phyloP scores from a whole-genome alignment of 2,329 filamentous ascomycete species.

The Camillea tinctor region DNA sequence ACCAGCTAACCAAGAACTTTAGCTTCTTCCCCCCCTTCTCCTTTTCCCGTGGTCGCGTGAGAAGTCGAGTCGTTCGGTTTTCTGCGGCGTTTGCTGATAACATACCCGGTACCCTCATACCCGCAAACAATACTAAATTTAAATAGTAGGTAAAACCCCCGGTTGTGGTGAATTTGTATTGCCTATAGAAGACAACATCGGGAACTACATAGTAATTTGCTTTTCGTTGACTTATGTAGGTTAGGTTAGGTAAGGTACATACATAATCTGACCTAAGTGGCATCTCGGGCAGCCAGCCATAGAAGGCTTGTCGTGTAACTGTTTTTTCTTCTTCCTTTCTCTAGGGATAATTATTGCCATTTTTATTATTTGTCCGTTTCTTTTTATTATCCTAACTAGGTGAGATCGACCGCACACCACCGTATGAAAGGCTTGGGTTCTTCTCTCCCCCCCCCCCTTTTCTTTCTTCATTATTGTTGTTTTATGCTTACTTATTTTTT shows the following conservation, averaged over 20 bases:
- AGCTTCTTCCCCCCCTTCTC: neutral
- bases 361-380: neutral
- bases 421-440: too few relatives aligned
- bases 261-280: neutral
- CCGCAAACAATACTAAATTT: neutral
- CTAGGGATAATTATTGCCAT: neutral
- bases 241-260: too few relatives aligned
- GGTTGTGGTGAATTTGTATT: too few relatives aligned
- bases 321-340: neutral
- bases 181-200: too few relatives aligned
- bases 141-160: too few relatives aligned
- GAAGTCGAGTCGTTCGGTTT: neutral
- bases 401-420: too few relatives aligned
- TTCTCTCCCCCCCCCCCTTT: too few relatives aligned
- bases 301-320: too few relatives aligned
- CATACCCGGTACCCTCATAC: too few relatives aligned
- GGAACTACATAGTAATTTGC: neutral
- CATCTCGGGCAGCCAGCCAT: neutral
- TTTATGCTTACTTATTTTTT: neutral
- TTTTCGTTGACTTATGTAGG: too few relatives aligned
- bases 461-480: neutral
- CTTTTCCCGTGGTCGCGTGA: neutral
- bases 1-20: neutral
- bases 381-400: neutral
- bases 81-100: neutral